Evolutionary conservation across 352 stramenopile species (phyloP).

Genomic region (Globisporangium cederbergense): DNA sequence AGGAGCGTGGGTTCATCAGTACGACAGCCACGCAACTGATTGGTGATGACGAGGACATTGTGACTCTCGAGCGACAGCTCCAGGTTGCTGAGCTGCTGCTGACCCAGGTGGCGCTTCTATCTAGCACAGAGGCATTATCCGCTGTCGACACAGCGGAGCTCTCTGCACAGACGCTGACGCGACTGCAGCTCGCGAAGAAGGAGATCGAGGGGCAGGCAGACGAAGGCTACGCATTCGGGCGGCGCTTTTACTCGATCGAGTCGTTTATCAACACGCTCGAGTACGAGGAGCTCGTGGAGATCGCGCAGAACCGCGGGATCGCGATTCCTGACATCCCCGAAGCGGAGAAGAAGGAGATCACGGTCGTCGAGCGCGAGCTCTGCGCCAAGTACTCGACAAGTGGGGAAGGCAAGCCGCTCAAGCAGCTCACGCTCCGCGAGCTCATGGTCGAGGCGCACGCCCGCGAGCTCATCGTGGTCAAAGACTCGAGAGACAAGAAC

Average conservation of each 20-base stretch:
- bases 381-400: conserved; percentile 29
- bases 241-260: conserved; percentile 54
- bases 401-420: conserved; percentile 42
- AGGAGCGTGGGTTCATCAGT: conserved; percentile 33
- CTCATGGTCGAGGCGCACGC: conserved; percentile 53
- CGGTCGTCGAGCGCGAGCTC: conserved; percentile 45
- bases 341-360: conserved; percentile 38
- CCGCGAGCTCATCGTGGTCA: conserved; percentile 36
- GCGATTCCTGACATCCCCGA: conserved; percentile 27
- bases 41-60: conserved; percentile 12
- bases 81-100: conserved; percentile 44
- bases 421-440: conserved; percentile 55
- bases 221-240: conserved; percentile 64
- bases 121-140: not conserved
- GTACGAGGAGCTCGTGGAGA: conserved; percentile 34
- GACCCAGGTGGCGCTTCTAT: conserved; percentile 19
- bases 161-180: conserved; percentile 15
- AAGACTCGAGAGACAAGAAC: conserved; percentile 26
- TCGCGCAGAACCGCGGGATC: conserved; percentile 27
- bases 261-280: conserved; percentile 49
- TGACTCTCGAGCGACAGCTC: conserved; percentile 37
- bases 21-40: conserved; percentile 22
- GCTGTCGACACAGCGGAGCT: not conserved
- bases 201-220: conserved; percentile 34
- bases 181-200: conserved; percentile 38